Base-by-base conservation (phyloP, 2,329 filamentous ascomycete species). In the Cylindrodendrum hubeiense region DNA sequence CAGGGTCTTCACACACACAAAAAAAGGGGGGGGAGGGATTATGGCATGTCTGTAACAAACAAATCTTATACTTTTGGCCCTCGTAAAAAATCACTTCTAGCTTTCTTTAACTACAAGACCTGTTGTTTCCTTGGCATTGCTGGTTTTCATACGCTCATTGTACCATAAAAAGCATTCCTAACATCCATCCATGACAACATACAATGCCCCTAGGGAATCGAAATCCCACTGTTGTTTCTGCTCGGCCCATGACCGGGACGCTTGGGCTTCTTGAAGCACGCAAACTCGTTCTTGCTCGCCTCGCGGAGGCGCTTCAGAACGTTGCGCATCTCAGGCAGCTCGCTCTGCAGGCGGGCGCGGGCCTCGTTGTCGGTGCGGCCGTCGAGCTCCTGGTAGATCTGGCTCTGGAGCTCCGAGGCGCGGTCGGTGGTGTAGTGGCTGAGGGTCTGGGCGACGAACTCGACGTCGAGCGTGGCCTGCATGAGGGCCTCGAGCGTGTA, bases 401-500 rank as follows among this genome's bases (percentile, higher is more conserved):
- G 90, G 72, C 92, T 92, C 82, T 98, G 96, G 15, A 93, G 86
- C 76, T 95, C 90, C 8, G 90, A 90, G 3, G 94, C 93, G 54
- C 89, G 87, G 62, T 97, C 92, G 0, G 93, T 96, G 0, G 93
- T 96, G 79, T 97, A 99, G 71, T 95, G 91, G 66, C 89, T 93
- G 34, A 99, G 86, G 5, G 95, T 98, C 82, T 99, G 96, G 1
- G 95, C 93, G 62, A 98, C 91, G 76, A 99, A 98, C 80, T 99
- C 96, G 2, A 98, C 95, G 76, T 99, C 96, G 1, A 99, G 88
- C 0, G 96, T 99, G 2, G 97, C 97, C 81, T 99, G 97, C 91
- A 98, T 97, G 54, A 99, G 87, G 7, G 93, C 91, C 5, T 91
- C 85, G 0, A 99, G 89, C 2, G 90, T 87, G 80, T 96, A 98